Percentiles rank a stretch among this genome's conserved stretches.
Evolutionary conservation across 805 yeast genomes (phyloP).

Genomic region (Saccharomycopsis fodiens): DNA sequence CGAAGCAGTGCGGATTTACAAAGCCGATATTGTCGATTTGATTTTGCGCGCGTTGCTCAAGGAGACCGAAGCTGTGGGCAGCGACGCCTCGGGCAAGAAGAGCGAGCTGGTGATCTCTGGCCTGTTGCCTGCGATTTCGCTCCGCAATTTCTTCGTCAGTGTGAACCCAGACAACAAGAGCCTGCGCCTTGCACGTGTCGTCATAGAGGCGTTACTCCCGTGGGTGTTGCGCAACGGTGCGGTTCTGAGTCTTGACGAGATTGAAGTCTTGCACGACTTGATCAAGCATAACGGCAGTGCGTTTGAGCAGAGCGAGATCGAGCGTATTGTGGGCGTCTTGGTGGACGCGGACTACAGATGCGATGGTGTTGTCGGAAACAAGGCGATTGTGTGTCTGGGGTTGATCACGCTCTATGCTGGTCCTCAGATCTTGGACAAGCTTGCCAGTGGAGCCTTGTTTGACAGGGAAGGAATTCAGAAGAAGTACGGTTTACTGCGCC

Average conservation of each 20-base stretch:
- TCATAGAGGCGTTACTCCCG: neutral
- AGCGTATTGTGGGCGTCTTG: constrained; percentile 2
- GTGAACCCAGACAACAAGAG: neutral
- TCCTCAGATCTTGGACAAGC: neutral
- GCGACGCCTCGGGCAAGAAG: neutral
- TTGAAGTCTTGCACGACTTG: constrained; percentile 17
- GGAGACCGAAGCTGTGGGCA: neutral
- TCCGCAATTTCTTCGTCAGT: constrained; percentile 13
- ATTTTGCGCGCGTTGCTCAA: neutral
- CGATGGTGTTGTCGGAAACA: constrained; percentile 14
- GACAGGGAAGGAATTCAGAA: neutral
- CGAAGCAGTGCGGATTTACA: neutral
- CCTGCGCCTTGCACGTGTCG: neutral
- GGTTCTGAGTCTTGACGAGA: constrained; percentile 12
- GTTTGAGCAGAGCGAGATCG: neutral
- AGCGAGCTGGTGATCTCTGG: constrained; percentile 9
- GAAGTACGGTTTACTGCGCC: neutral
- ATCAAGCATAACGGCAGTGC: constrained; percentile 10
- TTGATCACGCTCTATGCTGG: constrained; percentile 3
- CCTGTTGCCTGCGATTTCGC: constrained; percentile 15
- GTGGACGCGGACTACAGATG: constrained; percentile 12
- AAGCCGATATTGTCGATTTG: neutral
- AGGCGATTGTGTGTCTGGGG: constrained; percentile 10
- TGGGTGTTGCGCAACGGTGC: constrained; percentile 1
- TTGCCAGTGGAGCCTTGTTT: constrained; percentile 5